Percentiles rank a stretch among this genome's conserved stretches.
Conservation (phyloP, 352 stramenopile genomes). For the Phytophthora idaei region DNA sequence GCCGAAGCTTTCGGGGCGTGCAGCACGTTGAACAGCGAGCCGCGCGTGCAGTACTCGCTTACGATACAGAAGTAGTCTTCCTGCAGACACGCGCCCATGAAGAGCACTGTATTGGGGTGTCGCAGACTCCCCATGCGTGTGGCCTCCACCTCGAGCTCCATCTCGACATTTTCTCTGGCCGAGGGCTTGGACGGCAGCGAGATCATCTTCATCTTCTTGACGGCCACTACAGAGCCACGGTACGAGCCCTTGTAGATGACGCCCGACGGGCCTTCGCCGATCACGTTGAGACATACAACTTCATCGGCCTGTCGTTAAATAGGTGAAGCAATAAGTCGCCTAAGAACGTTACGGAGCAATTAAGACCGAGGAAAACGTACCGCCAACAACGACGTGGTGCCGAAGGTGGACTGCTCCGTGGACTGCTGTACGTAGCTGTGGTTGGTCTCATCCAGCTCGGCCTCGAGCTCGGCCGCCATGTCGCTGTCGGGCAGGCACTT, state of each 20-base stretch:
- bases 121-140: slow-evolving; percentile 90
- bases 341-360: not conserved
- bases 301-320: slow-evolving; percentile 64
- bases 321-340: not conserved
- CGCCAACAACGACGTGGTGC: slow-evolving; percentile 75
- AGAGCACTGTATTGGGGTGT: slow-evolving; percentile 99
- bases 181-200: slow-evolving; percentile 56
- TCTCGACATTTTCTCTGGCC: slow-evolving; percentile 78
- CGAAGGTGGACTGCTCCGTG: slow-evolving; percentile 60
- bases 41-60: slow-evolving; percentile 94
- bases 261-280: slow-evolving; percentile 80
- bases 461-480: slow-evolving; percentile 86
- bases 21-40: slow-evolving; percentile 96
- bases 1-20: slow-evolving; percentile 51
- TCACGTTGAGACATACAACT: slow-evolving; percentile 79
- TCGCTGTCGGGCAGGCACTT: slow-evolving; percentile 84
- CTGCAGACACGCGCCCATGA: slow-evolving; percentile 97
- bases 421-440: slow-evolving; percentile 60
- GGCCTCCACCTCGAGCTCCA: slow-evolving; percentile 82
- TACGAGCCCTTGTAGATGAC: slow-evolving; percentile 89
- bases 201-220: slow-evolving; percentile 90
- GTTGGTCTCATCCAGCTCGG: slow-evolving; percentile 75
- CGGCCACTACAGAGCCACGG: slow-evolving; percentile 79
- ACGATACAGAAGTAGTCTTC: slow-evolving; percentile 97
- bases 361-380: slow-evolving; percentile 35